phyloP scores from a whole-genome alignment of 257 asterid species.

The Sherardia arvensis region DNA sequence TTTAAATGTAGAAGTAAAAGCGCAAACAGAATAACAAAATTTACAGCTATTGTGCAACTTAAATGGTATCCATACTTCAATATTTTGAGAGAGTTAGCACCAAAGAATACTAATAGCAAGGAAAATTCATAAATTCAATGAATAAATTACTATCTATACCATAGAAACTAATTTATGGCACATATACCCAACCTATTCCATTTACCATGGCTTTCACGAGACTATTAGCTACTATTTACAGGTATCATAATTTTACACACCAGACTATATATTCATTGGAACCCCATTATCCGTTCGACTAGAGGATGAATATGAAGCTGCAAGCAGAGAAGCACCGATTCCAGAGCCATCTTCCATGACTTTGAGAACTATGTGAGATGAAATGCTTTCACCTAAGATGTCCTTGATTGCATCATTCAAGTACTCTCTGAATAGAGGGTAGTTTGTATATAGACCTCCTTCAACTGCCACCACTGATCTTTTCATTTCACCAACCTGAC shows the following conservation, averaged over 20 bases:
- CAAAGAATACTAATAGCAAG: not conserved
- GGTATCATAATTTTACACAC: slow-evolving; percentile 24
- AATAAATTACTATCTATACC: slow-evolving; percentile 2
- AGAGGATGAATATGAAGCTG: slow-evolving; percentile 55
- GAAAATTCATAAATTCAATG: slow-evolving; percentile 1
- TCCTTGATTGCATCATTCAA: slow-evolving; percentile 58
- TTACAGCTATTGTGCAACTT: too few relatives aligned
- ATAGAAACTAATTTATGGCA: not conserved
- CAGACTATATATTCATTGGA: slow-evolving; percentile 26
- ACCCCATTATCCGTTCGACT: slow-evolving; percentile 25
- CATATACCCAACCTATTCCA: slow-evolving; percentile 1
- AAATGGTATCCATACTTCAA: not conserved
- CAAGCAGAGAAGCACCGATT: slow-evolving; percentile 82
- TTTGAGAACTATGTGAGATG: slow-evolving; percentile 45
- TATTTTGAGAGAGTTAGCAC: not conserved
- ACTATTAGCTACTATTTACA: slow-evolving; percentile 29
- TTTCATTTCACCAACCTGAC: slow-evolving; percentile 28
- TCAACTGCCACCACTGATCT: slow-evolving; percentile 76
- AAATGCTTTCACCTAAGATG: slow-evolving; percentile 63
- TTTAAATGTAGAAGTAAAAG: too few relatives aligned
- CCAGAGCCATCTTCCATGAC: slow-evolving; percentile 75
- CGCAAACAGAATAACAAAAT: too few relatives aligned
- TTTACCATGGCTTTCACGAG: not conserved
- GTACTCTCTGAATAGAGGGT: slow-evolving; percentile 60
- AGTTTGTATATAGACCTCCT: slow-evolving; percentile 65